Conservation (phyloP, 2,329 filamentous ascomycete species). For the Cercospora sp. region DNA sequence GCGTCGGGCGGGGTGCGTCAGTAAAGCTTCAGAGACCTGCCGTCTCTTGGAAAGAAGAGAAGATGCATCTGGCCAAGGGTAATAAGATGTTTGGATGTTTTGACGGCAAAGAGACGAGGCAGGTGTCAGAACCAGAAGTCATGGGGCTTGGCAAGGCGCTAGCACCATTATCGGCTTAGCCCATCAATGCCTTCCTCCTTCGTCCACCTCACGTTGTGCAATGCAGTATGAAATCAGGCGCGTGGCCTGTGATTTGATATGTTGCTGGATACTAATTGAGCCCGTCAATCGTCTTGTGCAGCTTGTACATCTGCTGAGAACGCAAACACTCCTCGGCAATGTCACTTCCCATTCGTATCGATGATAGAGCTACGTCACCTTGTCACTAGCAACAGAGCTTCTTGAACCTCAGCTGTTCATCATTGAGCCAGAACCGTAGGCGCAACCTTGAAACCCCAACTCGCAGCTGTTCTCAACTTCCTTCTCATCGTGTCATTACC, state of each 20-base stretch:
- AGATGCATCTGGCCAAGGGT: neutral
- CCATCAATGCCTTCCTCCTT: neutral
- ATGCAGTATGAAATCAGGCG: neutral
- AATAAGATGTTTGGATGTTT: neutral
- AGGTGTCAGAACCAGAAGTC: neutral
- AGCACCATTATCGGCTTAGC: neutral
- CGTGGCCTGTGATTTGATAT: neutral
- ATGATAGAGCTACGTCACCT: constrained; percentile 2
- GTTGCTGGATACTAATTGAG: neutral
- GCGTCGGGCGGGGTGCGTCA: neutral
- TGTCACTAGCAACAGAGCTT: constrained; percentile 4
- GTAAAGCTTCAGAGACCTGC: neutral
- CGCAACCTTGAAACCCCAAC: neutral
- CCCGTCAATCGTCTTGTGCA: neutral
- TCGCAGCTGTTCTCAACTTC: neutral
- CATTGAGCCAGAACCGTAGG: neutral
- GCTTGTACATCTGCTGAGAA: neutral
- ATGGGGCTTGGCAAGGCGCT: neutral
- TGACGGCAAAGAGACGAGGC: neutral
- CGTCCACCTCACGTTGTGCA: neutral
- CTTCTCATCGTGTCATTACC: no score
- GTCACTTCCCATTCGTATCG: neutral
- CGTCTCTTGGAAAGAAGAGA: neutral
- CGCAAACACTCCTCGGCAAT: neutral
- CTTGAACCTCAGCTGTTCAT: neutral